Conservation (phyloP, 495 filamentous ascomycete genomes). For the Jackrogersella minutella region DNA sequence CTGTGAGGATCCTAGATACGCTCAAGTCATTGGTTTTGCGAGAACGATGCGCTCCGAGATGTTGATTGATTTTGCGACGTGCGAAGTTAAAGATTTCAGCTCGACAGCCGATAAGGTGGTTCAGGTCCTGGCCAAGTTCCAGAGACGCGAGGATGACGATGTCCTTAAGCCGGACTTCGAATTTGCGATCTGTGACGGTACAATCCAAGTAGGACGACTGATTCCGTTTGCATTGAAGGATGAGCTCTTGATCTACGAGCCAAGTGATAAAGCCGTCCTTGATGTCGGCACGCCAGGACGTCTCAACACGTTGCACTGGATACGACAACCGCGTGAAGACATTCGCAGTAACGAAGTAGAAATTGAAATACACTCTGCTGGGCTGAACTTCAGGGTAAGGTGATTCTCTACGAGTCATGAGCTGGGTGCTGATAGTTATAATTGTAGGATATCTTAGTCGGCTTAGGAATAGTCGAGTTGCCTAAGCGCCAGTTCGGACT, state of each 20-base stretch:
- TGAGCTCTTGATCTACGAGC: slow-evolving; percentile 20
- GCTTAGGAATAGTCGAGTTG: slow-evolving; percentile 44
- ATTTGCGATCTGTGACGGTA: slow-evolving; percentile 43
- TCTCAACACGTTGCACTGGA: slow-evolving; percentile 30
- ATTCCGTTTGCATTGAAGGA: slow-evolving; percentile 40
- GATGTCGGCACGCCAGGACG: slow-evolving; percentile 26
- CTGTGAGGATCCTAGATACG: slow-evolving; percentile 51
- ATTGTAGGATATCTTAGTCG: slow-evolving; percentile 51
- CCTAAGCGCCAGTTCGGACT: slow-evolving; percentile 34
- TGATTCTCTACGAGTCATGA: background rate
- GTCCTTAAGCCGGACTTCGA: slow-evolving; percentile 46
- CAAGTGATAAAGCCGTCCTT: slow-evolving; percentile 15
- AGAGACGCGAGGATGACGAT: slow-evolving; percentile 17
- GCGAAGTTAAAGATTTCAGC: slow-evolving; percentile 51
- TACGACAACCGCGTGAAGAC: slow-evolving; percentile 11
- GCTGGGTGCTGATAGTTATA: slow-evolving; percentile 7
- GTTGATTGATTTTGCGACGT: slow-evolving; percentile 47
- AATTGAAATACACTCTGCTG: slow-evolving; percentile 51
- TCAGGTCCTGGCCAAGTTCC: slow-evolving; percentile 36
- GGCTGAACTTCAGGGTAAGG: slow-evolving; percentile 54
- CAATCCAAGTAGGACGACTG: slow-evolving; percentile 40
- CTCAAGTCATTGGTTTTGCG: slow-evolving; percentile 49
- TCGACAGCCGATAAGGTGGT: background rate
- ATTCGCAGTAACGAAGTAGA: slow-evolving; percentile 43
- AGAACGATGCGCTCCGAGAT: slow-evolving; percentile 54